phyloP scores from a whole-genome alignment of 225 moss, liverwort and hornwort genomes.

The Sphagnum contortum region DNA sequence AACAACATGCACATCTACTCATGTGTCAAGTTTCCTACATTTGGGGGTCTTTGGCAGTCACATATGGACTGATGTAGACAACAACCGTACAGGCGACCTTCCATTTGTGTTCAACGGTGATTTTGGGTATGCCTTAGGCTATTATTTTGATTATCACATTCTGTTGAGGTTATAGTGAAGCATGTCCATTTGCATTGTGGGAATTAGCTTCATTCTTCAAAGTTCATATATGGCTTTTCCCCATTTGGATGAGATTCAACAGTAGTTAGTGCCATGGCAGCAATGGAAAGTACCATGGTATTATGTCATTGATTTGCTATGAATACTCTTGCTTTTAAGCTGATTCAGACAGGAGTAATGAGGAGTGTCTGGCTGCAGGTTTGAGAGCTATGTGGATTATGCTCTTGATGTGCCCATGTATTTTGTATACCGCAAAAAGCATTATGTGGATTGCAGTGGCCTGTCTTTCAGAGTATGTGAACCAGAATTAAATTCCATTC shows the following conservation, averaged over 20 bases:
- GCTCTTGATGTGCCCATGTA: constrained; percentile 77
- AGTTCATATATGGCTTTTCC: no score
- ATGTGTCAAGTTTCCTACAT: no score
- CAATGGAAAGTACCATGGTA: no score
- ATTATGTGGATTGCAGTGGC: constrained; percentile 40
- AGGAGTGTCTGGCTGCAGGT: constrained; percentile 25
- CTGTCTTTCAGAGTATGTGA: constrained; percentile 56
- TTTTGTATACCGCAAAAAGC: constrained; percentile 38
- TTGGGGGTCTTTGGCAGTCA: constrained; percentile 42
- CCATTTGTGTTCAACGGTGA: constrained; percentile 83
- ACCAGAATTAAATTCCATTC: not conserved
- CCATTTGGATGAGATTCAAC: no score
- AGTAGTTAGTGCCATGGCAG: no score
- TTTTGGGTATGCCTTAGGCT: constrained; percentile 56
- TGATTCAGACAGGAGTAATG: no score
- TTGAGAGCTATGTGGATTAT: constrained; percentile 73
- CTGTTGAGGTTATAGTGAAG: no score
- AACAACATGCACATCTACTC: no score
- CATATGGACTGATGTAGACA: constrained; percentile 89
- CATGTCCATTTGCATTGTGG: not conserved
- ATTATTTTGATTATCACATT: no score
- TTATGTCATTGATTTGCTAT: no score
- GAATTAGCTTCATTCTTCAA: no score
- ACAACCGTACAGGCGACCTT: constrained; percentile 80
- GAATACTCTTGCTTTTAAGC: no score